Conservation (phyloP, 2,329 filamentous ascomycete species). For the Fonsecaea nubica region DNA sequence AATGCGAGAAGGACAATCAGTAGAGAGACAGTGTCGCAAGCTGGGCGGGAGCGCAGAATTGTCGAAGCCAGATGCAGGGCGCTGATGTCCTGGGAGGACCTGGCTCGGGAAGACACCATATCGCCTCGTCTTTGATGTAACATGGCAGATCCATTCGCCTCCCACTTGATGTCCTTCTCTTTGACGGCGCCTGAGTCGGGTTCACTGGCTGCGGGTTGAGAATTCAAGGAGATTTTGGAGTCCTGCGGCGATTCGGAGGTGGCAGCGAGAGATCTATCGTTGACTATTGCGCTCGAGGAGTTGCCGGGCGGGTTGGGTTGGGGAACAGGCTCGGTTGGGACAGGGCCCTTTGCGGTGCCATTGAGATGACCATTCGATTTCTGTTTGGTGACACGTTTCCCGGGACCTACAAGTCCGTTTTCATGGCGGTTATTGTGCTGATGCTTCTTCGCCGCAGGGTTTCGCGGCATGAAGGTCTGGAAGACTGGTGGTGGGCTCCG, state of each 20-base stretch:
- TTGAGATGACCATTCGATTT: conserved; percentile 64
- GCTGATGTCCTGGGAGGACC: conserved; percentile 72
- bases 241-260: conserved; percentile 18
- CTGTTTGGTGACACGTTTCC: conserved; percentile 69
- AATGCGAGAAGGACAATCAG: conserved; percentile 94
- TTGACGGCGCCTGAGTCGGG: conserved; percentile 23
- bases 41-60: conserved; percentile 85
- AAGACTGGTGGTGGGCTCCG: conserved; percentile 25
- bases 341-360: conserved; percentile 55
- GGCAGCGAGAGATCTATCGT: conserved; percentile 19
- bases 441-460: conserved; percentile 60
- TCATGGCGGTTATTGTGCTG: conserved; percentile 80
- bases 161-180: conserved; percentile 29
- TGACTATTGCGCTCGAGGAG: conserved; percentile 17
- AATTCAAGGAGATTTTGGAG: conserved; percentile 3
- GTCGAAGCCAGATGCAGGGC: conserved; percentile 80
- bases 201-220: conserved; percentile 17
- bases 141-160: conserved; percentile 35
- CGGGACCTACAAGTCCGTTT: conserved; percentile 82
- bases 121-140: conserved; percentile 65
- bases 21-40: conserved; percentile 94
- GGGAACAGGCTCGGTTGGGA: conserved; percentile 39
- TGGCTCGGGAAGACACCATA: conserved; percentile 71
- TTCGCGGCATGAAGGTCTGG: conserved; percentile 56
- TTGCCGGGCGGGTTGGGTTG: conserved; percentile 23